These are phyloP conservation scores for Paecilomyces sp. DNA, from an alignment of 2,329 filamentous ascomycete species.

Conservation along the genomic window DNA sequence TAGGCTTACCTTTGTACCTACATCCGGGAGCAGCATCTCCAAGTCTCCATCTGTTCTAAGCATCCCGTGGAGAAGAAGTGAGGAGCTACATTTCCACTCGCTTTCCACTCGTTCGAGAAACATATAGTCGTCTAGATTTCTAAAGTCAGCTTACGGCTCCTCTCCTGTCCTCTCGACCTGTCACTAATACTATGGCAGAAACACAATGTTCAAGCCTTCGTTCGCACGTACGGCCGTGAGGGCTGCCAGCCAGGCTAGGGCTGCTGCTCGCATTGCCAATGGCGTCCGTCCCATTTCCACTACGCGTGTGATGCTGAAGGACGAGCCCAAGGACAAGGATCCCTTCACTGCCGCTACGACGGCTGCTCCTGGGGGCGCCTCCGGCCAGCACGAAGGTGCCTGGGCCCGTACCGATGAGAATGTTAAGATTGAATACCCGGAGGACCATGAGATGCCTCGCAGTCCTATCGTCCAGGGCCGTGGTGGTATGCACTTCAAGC, in stretches of 20 bases:
- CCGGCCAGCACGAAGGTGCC: constrained; percentile 50
- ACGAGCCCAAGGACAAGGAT: constrained; percentile 18
- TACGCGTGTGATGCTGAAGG: constrained; percentile 17
- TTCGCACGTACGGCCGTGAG: constrained; percentile 19
- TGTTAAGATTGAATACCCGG: constrained; percentile 72
- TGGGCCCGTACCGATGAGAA: constrained; percentile 74
- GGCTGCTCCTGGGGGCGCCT: constrained; percentile 21
- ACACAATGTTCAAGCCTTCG: constrained; percentile 21
- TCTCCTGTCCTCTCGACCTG: neutral
- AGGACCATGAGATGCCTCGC: constrained; percentile 64
- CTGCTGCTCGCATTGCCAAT: constrained; percentile 6
- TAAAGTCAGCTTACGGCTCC: neutral
- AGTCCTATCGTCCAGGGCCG: constrained; percentile 66
- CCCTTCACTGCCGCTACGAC: constrained; percentile 19
- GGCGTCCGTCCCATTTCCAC: constrained; percentile 22
- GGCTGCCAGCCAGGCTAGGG: constrained; percentile 10
- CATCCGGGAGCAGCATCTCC: neutral
- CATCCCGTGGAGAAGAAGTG: neutral
- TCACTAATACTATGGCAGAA: neutral
- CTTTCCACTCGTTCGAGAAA: neutral
- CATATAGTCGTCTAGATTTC: neutral
- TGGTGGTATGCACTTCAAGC: constrained; percentile 74
- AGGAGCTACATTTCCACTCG: neutral
- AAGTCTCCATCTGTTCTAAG: neutral
- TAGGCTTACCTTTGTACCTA: neutral